phyloP scores from a whole-genome alignment of 768 basidiomycete species.

The Tephrocybe sp. region DNA sequence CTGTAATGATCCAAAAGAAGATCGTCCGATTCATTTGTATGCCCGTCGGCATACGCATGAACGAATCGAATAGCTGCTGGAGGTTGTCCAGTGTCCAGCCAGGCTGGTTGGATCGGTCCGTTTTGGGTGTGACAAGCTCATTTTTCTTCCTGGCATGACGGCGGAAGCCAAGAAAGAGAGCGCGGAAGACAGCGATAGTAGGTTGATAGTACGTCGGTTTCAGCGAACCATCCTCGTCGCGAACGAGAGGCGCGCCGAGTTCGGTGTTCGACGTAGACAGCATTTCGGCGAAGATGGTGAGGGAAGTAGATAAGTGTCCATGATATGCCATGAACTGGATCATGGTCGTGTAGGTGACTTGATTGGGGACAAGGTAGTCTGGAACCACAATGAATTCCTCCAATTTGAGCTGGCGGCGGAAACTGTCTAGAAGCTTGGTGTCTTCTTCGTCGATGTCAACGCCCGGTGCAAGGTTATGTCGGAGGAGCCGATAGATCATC shows the following conservation, averaged over 20 bases:
- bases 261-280: conserved; percentile 44
- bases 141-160: conserved; percentile 46
- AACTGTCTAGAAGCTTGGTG: conserved; percentile 21
- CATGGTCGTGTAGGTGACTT: conserved; percentile 65
- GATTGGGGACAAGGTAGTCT: conserved; percentile 51
- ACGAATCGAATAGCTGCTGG: conserved; percentile 55
- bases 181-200: conserved; percentile 59
- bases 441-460: conserved; percentile 31
- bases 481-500: conserved; percentile 64
- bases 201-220: conserved; percentile 36
- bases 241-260: conserved; percentile 28
- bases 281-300: conserved; percentile 71
- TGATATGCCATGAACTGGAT: conserved; percentile 72
- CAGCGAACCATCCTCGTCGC: conserved; percentile 25
- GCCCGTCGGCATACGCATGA: conserved; percentile 54
- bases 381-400: conserved; percentile 49
- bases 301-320: conserved; percentile 58
- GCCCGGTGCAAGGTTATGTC: conserved; percentile 48
- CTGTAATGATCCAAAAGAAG: conserved; percentile 68
- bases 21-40: conserved; percentile 42
- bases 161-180: conserved; percentile 74
- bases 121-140: neutral
- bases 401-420: conserved; percentile 35
- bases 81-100: conserved; percentile 64
- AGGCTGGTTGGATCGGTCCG: conserved; percentile 14